These are phyloP conservation scores for Actinomortierella ambigua DNA, from an alignment of 371 early-diverging fungal species.

Conservation along the genomic window DNA sequence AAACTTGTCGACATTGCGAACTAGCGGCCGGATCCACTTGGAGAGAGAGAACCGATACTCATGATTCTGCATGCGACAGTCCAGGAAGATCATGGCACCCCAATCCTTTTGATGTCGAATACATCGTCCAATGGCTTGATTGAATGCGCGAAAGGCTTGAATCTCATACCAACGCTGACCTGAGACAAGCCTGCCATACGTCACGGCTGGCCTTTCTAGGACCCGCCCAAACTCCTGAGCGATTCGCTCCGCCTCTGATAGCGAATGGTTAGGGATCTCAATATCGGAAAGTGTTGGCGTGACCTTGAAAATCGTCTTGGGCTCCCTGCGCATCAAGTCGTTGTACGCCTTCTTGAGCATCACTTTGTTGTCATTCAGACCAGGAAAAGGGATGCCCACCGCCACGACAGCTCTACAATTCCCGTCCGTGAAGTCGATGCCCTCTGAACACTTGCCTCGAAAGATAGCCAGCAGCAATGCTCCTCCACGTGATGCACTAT, in stretches of 20 bases:
- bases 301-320: not conserved
- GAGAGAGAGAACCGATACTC: conserved; percentile 58
- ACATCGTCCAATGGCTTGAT: conserved; percentile 95
- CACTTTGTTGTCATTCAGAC: conserved; percentile 65
- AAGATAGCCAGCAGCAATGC: conserved; percentile 66
- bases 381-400: conserved; percentile 93
- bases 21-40: conserved; percentile 68
- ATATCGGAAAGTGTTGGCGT: not conserved
- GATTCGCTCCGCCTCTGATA: conserved; percentile 1
- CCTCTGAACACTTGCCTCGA: conserved; percentile 94
- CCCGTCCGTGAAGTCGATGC: conserved; percentile 92
- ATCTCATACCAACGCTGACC: conserved; percentile 84
- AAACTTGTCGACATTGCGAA: conserved; percentile 41
- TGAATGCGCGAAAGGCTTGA: conserved; percentile 92
- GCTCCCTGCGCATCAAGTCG: conserved; percentile 7
- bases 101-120: conserved; percentile 88
- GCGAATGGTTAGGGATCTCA: not conserved
- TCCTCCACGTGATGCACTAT: conserved; percentile 47
- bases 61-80: conserved; percentile 54
- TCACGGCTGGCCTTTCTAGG: not conserved
- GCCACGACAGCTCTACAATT: conserved; percentile 89
- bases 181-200: conserved; percentile 19
- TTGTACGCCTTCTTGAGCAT: conserved; percentile 69
- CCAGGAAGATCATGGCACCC: conserved; percentile 73
- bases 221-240: not conserved